phyloP scores from a whole-genome alignment of 805 yeast genomes.

The Myxozyma melibiosi region DNA sequence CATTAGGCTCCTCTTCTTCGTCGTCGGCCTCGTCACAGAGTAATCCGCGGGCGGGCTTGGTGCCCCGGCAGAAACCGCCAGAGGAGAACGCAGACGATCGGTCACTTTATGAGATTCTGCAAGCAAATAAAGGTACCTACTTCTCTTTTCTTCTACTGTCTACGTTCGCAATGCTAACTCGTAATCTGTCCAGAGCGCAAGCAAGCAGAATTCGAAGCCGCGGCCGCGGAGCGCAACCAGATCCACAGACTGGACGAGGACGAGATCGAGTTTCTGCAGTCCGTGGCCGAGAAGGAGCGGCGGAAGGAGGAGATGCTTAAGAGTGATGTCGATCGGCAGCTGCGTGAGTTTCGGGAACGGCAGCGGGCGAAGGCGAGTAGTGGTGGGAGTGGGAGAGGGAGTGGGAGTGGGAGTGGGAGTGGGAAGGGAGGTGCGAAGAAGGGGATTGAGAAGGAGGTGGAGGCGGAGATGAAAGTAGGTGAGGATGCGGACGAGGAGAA shows the following conservation, averaged over 20 bases:
- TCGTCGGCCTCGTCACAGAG: too few species aligned
- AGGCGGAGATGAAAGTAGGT: neutral
- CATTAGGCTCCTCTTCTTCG: too few species aligned
- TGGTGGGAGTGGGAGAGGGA: neutral
- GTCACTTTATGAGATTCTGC: constrained; percentile 28
- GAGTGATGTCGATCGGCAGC: constrained; percentile 12
- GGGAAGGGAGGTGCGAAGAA: neutral
- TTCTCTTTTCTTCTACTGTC: neutral
- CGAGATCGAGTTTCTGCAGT: constrained; percentile 26
- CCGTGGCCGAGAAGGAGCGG: constrained; percentile 14
- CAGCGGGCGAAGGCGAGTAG: constrained; percentile 1
- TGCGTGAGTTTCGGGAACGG: constrained; percentile 13
- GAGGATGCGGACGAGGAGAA: neutral
- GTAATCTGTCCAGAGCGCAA: constrained; percentile 13
- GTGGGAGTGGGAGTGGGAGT: neutral
- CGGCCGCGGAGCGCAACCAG: constrained; percentile 16
- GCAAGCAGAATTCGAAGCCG: constrained; percentile 27
- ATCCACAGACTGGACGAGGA: constrained; percentile 29
- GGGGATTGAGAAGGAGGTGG: neutral
- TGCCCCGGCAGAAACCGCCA: constrained; percentile 2
- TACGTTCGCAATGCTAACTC: neutral
- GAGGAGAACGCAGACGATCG: constrained; percentile 11
- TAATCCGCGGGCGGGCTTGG: constrained; percentile 14
- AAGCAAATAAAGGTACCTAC: constrained; percentile 27
- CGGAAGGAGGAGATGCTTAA: constrained; percentile 7